Percentiles rank a stretch among this genome's conserved stretches.
Conservation (phyloP, 148 eudicot genomes). For the Heliosperma pusillum region DNA sequence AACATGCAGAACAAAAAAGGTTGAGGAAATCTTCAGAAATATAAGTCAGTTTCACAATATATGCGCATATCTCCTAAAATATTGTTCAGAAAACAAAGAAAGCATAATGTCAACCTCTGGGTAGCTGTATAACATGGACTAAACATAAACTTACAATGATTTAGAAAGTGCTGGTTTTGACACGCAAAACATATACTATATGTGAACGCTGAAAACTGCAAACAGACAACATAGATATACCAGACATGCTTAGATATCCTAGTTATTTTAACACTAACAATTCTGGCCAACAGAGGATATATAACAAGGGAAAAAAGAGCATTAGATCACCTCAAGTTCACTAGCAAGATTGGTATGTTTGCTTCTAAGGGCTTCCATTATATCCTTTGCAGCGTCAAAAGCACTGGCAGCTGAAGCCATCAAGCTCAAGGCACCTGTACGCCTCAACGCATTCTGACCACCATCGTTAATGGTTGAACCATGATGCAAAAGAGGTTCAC, state of each 20-base stretch:
- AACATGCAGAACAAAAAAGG: not conserved
- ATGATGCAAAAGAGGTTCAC: constrained; percentile 65
- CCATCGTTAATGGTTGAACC: constrained; percentile 52
- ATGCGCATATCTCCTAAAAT: not conserved
- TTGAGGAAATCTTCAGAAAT: not conserved
- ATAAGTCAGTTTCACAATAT: not conserved
- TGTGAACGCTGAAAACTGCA: not conserved
- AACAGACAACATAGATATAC: not conserved
- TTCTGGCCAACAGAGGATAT: not conserved
- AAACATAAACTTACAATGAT: not conserved
- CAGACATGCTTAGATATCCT: not conserved
- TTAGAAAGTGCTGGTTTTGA: not conserved
- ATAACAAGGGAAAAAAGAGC: constrained; percentile 1
- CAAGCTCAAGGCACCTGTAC: constrained; percentile 67
- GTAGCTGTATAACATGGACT: not conserved
- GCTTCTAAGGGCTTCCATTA: constrained; percentile 98
- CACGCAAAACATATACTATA: constrained; percentile 1
- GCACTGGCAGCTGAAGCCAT: constrained; percentile 97
- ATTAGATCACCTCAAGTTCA: constrained; percentile 75
- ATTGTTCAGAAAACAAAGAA: not conserved
- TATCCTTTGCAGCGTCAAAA: constrained; percentile 95
- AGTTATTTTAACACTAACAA: not conserved
- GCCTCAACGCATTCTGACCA: constrained; percentile 71
- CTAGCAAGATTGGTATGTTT: constrained; percentile 94
- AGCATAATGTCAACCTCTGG: not conserved